Evolutionary conservation across 1,139 yeast genomes (phyloP).

Genomic region (Suhomyces yuchorum): DNA sequence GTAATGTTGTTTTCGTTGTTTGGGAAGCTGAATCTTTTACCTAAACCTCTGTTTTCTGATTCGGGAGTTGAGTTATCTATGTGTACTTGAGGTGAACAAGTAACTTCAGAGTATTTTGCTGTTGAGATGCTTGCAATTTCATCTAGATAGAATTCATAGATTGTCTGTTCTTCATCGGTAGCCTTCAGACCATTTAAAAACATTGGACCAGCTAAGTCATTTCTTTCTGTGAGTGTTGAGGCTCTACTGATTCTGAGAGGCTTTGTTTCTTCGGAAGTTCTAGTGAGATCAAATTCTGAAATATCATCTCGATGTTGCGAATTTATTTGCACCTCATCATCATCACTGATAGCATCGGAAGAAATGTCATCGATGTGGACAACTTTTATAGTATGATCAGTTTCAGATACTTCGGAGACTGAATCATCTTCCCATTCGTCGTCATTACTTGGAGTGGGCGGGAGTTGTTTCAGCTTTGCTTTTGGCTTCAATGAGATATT

Average conservation of each 20-base stretch:
- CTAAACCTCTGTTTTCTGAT: slow-evolving; percentile 37
- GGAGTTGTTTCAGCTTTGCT: slow-evolving; percentile 6
- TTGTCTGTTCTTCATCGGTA: slow-evolving; percentile 12
- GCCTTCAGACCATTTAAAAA: not conserved
- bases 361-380: not conserved
- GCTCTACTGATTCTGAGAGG: slow-evolving; percentile 16
- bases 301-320: slow-evolving; percentile 12
- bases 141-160: slow-evolving; percentile 18
- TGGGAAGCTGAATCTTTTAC: slow-evolving; percentile 43
- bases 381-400: not conserved
- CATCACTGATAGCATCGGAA: not conserved
- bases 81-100: slow-evolving; percentile 6
- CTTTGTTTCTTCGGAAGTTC: not conserved
- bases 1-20: slow-evolving; percentile 38
- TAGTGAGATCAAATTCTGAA: not conserved
- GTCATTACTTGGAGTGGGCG: slow-evolving; percentile 3
- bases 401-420: not conserved
- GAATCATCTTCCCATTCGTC: slow-evolving; percentile 12
- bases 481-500: slow-evolving; percentile 3
- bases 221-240: slow-evolving; percentile 8
- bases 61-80: slow-evolving; percentile 15
- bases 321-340: slow-evolving; percentile 5
- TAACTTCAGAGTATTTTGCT: slow-evolving; percentile 19
- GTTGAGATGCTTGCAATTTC: slow-evolving; percentile 18
- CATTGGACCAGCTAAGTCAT: not conserved